Evolutionary conservation across 148 eudicot species (phyloP).

Genomic region (Fagopyrum homotropicum): DNA sequence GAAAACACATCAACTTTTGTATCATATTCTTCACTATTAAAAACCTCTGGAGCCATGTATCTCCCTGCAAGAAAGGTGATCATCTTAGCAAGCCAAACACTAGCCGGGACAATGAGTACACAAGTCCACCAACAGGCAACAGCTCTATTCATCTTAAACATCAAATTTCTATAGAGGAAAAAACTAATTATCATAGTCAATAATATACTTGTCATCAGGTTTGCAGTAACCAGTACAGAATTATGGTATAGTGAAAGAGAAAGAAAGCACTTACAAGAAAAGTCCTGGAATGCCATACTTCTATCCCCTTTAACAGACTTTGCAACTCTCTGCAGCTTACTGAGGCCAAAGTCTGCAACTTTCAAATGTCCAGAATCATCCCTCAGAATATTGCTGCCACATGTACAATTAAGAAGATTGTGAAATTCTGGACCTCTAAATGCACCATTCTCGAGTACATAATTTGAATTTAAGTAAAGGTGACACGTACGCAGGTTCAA

Average conservation of each 20-base stretch:
- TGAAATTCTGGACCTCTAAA: not conserved
- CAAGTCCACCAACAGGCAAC: not conserved
- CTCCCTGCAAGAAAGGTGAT: conserved; percentile 42
- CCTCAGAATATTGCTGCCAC: conserved; percentile 39
- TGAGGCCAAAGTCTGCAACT: conserved; percentile 39
- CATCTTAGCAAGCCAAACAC: not conserved
- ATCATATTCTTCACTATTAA: conserved; percentile 73
- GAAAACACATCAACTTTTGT: conserved; percentile 94
- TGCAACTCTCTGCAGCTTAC: conserved; percentile 32
- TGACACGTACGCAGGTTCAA: conserved; percentile 92
- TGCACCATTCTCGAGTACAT: not conserved
- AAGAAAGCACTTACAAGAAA: conserved; percentile 29
- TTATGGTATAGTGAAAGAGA: not conserved
- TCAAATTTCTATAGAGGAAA: not conserved
- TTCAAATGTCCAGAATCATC: conserved; percentile 42
- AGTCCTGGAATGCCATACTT: conserved; percentile 23
- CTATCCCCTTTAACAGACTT: conserved; percentile 24
- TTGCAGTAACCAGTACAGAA: not conserved
- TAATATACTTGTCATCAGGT: not conserved
- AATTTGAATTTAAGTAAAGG: not conserved
- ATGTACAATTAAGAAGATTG: not conserved
- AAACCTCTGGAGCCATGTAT: conserved; percentile 88
- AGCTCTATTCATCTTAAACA: not conserved
- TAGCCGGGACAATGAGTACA: not conserved
- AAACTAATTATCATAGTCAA: not conserved